A percentile compares a stretch with the other conserved stretches of the same genome.
Evolutionary conservation across 129 eudicot genomes (phyloP).

Genomic region (Helianthus annuus): DNA sequence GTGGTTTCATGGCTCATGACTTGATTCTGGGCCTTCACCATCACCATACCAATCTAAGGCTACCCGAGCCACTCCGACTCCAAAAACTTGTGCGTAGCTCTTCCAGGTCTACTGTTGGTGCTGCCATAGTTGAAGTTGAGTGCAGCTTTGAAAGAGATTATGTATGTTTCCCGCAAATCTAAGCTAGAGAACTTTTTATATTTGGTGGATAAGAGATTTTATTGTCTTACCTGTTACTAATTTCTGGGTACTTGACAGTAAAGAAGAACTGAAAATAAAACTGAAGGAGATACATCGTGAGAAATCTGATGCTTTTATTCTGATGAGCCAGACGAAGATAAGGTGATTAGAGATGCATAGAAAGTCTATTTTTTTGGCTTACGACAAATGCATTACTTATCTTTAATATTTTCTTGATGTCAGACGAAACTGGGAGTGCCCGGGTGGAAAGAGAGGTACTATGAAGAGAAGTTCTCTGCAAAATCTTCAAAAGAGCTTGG

Average conservation of each 20-base stretch:
- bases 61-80: background rate
- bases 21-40: constrained; percentile 81
- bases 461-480: too few species aligned
- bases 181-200: background rate
- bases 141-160: constrained; percentile 61
- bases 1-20: too few species aligned
- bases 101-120: constrained; percentile 72
- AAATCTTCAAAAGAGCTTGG: too few species aligned
- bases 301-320: constrained; percentile 77
- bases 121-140: constrained; percentile 95
- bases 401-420: too few species aligned
- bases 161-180: constrained; percentile 43
- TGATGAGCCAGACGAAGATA: constrained; percentile 82
- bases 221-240: too few species aligned
- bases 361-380: too few species aligned
- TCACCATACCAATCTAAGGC: constrained; percentile 70
- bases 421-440: too few species aligned
- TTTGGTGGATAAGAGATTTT: background rate
- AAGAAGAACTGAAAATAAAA: too few species aligned
- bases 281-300: constrained; percentile 76
- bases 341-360: constrained; percentile 64
- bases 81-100: constrained; percentile 61
- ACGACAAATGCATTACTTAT: too few species aligned
- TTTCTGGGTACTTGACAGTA: too few species aligned
- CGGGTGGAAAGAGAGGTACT: too few species aligned